Evolutionary conservation across 768 basidiomycete species (phyloP).

Genomic region (Tulasnella sp.): DNA sequence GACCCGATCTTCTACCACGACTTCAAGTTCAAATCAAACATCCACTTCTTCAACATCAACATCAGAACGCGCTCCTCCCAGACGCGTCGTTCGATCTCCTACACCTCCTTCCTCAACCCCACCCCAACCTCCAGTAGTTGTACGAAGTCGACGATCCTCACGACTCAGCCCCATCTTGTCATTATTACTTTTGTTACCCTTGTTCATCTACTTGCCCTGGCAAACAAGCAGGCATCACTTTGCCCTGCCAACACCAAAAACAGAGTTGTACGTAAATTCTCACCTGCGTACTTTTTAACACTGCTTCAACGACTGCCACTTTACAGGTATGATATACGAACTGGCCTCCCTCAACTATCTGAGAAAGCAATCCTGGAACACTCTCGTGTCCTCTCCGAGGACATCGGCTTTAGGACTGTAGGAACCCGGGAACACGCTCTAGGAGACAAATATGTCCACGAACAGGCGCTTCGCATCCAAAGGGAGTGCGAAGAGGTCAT

Average conservation of each 20-base stretch:
- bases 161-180: conserved; percentile 9
- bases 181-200: conserved; percentile 18
- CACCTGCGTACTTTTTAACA: neutral
- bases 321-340: conserved; percentile 17
- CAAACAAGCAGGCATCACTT: conserved; percentile 10
- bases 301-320: neutral
- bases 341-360: conserved; percentile 26
- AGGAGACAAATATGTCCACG: conserved; percentile 77
- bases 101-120: neutral
- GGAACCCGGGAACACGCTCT: conserved; percentile 84
- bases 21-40: conserved; percentile 2
- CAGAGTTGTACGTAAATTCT: conserved; percentile 13
- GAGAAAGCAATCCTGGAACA: conserved; percentile 26
- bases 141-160: neutral
- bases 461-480: conserved; percentile 59
- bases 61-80: neutral
- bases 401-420: conserved; percentile 85
- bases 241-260: conserved; percentile 13
- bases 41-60: neutral
- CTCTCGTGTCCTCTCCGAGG: conserved; percentile 58
- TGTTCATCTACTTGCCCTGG: conserved; percentile 21
- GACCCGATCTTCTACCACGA: neutral
- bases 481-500: conserved; percentile 57
- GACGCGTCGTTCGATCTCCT: conserved; percentile 7
- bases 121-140: neutral